Base-by-base conservation (phyloP, 306 rosid species). In the Casuarina equisetifolia region DNA sequence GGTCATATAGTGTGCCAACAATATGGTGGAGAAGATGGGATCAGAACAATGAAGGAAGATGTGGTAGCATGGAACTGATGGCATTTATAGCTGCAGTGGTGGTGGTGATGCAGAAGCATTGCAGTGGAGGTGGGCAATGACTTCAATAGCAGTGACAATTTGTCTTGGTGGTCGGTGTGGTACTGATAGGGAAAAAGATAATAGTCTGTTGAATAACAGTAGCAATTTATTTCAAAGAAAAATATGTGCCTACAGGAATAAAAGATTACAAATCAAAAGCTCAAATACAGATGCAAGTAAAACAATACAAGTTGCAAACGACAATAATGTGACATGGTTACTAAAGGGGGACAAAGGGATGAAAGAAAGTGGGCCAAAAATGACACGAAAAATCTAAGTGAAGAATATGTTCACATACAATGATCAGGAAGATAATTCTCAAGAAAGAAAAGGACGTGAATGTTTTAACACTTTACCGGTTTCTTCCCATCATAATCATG, bases 401-500 rank as follows among this genome's bases (percentile, higher is more conserved):
- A 73, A 10, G 73, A 62, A 68, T 78, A 58, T 50, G 72, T 4
- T 68, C 57, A 35, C 42, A 74, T 53, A 78, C 17, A 80, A 78
- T 69, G 49, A 64, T 58, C 17, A 50, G 7, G 20, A 71, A 44
- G 59, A 53, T 43, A 51, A 35, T 3, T 17, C 50, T 49, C 63
- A 48, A 7, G 32, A 50, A 40, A 64, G 61, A 48, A n/a, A 66
- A 39, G 68, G 51, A 74, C 17, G 6, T 43, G 25, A 44, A 42
- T 3, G 48, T 25, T 38, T 71, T 42, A 72, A 69, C 72, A 64
- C n/a, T 44, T 81, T 91, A 95, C 97, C 89, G 97, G 99, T 88
- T 91, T 90, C 85, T 91, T 95, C 39, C 88, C 88, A 78, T 95
- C 99, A 74, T 88, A 91, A 57, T 85, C 81, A 8, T 69, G 55